Percentiles rank a stretch among this genome's conserved stretches.
These are phyloP conservation scores for Diplodia corticola DNA, from an alignment of 2,329 filamentous ascomycete species.

Conservation along the genomic window DNA sequence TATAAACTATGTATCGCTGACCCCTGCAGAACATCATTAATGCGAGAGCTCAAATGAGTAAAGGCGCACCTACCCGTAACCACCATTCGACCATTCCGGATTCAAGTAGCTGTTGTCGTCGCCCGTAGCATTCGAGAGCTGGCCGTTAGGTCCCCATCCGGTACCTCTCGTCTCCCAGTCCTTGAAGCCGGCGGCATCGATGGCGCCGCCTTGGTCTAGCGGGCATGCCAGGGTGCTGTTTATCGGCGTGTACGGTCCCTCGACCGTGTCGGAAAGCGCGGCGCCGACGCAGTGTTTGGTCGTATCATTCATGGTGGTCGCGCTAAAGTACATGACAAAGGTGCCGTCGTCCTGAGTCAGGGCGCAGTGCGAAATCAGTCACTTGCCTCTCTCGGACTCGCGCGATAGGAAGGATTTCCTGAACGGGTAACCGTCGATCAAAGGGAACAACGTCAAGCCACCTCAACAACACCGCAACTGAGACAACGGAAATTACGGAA, in stretches of 20 bases:
- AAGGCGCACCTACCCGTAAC: background rate
- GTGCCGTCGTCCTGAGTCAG: constrained; percentile 28
- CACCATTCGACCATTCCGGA: constrained; percentile 10
- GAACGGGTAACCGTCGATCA: background rate
- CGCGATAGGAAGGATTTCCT: background rate
- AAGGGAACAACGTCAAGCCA: background rate
- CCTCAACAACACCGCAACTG: background rate
- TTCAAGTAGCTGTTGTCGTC: constrained; percentile 45
- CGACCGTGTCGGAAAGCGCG: constrained; percentile 51
- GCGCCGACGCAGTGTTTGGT: constrained; percentile 59
- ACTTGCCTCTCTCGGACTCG: background rate
- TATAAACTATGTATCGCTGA: constrained; percentile 60
- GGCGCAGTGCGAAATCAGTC: background rate
- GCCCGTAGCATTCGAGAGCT: constrained; percentile 42
- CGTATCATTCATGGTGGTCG: constrained; percentile 44
- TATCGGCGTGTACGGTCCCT: constrained; percentile 57
- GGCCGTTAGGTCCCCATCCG: constrained; percentile 8
- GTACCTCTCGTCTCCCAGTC: constrained; percentile 18
- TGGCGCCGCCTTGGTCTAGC: constrained; percentile 54
- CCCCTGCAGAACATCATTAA: background rate
- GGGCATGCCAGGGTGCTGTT: constrained; percentile 54
- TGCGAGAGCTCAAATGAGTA: background rate
- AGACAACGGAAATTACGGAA: background rate
- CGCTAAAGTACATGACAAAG: constrained; percentile 64
- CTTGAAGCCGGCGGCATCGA: constrained; percentile 61